Percentiles rank a stretch among this genome's conserved stretches.
Conservation (phyloP, 164 flowering plant genomes). For the Brasenia schreberi region DNA sequence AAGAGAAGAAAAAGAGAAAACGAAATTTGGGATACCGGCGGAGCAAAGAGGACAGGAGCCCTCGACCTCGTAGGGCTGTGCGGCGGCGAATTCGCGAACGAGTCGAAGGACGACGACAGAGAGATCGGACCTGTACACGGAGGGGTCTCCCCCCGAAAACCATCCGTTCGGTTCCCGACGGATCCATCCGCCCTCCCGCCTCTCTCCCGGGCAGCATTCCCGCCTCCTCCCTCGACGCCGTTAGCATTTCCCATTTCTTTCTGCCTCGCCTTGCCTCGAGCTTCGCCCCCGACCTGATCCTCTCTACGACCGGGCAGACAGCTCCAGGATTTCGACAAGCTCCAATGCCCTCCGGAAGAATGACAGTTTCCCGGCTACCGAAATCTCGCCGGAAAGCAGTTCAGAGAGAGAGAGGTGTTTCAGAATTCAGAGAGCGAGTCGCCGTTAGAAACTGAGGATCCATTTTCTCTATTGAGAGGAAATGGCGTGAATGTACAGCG, state of each 20-base stretch:
- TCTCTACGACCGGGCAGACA: background rate
- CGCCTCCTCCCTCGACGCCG: conserved; percentile 46
- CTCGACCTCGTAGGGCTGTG: conserved; percentile 34
- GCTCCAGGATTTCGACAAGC: background rate
- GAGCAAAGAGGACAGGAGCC: conserved; percentile 58
- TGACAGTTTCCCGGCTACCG: background rate
- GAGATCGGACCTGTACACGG: conserved; percentile 12
- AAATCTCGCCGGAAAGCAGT: background rate
- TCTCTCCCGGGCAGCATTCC: conserved; percentile 1
- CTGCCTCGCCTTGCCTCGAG: background rate
- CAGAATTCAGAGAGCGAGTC: background rate
- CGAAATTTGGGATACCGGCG: conserved; percentile 37
- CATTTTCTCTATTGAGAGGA: background rate
- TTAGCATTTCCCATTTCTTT: conserved; percentile 63
- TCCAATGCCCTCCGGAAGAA: background rate
- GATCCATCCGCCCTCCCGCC: conserved; percentile 1
- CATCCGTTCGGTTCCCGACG: conserved; percentile 20
- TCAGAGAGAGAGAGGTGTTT: background rate
- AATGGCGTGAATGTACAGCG: background rate
- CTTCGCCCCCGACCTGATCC: background rate
- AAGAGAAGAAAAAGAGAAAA: background rate
- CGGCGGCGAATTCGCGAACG: conserved; percentile 51
- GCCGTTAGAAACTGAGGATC: background rate
- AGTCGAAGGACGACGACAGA: conserved; percentile 24
- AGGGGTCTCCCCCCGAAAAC: conserved; percentile 5